Evolutionary conservation across 345 rosid species (phyloP).

Genomic region (Aurinia saxatilis): DNA sequence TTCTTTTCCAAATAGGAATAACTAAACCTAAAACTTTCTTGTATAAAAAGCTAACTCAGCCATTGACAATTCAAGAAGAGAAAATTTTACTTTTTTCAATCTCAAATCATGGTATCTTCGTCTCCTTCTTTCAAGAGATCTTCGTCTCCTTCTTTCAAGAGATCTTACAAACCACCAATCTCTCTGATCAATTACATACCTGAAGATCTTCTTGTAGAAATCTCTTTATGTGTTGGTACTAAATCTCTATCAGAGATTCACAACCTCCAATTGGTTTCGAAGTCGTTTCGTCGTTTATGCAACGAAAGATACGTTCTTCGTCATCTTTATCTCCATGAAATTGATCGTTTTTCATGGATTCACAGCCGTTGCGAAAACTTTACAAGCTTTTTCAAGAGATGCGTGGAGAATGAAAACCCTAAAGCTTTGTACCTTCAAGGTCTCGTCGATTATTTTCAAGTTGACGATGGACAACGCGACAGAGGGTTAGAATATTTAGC

Average conservation of each 20-base stretch:
- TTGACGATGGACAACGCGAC: not conserved
- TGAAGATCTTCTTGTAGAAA: conserved; percentile 2
- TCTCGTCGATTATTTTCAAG: not conserved
- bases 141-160: not conserved
- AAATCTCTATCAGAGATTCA: not conserved
- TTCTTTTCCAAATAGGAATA: not conserved
- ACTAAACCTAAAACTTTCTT: too few relatives aligned
- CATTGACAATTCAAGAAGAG: too few relatives aligned
- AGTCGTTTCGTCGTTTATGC: not conserved
- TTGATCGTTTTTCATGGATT: not conserved
- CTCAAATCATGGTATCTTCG: not conserved
- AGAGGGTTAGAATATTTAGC: not conserved
- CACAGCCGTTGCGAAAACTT: not conserved
- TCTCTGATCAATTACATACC: conserved; percentile 1
- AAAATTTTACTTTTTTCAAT: not conserved
- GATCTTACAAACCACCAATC: not conserved
- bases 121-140: not conserved
- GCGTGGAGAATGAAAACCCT: not conserved
- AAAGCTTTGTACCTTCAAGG: conserved; percentile 2
- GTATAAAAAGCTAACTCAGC: too few relatives aligned
- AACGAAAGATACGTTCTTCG: not conserved
- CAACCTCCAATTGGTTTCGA: not conserved
- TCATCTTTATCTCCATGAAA: not conserved
- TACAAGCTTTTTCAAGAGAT: not conserved
- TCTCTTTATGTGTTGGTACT: not conserved